phyloP scores from a whole-genome alignment of 2,329 filamentous ascomycete species.

The Coniochaeta sp. region DNA sequence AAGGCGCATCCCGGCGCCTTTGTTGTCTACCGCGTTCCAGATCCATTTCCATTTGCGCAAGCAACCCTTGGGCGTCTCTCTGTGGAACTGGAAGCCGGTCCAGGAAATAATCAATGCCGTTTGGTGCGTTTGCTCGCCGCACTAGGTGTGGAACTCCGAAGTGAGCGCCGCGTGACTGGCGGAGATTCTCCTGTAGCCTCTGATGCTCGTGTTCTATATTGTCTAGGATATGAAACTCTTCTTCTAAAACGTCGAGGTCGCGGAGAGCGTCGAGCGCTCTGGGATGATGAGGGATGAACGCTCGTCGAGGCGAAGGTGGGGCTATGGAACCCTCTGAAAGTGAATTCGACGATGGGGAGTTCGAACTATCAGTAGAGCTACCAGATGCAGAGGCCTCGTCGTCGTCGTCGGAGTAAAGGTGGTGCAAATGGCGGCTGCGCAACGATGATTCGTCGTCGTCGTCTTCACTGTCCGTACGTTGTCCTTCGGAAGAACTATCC shows the following conservation, averaged over 20 bases:
- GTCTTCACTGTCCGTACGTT: slow-evolving; percentile 1
- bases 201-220: not conserved
- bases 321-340: not conserved
- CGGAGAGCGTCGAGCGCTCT: not conserved
- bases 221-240: not conserved
- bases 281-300: not conserved
- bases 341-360: not conserved
- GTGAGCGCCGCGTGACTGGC: not conserved
- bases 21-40: not conserved
- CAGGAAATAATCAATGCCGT: not conserved
- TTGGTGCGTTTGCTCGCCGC: not conserved
- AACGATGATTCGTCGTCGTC: not conserved
- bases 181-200: not conserved
- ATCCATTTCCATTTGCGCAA: slow-evolving; percentile 1
- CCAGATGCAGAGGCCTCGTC: not conserved
- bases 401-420: not conserved
- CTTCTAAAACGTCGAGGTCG: not conserved
- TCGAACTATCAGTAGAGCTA: not conserved
- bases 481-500: not conserved
- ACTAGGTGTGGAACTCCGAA: not conserved
- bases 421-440: not conserved
- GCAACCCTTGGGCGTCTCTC: not conserved
- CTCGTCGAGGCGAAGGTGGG: not conserved
- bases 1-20: not conserved
- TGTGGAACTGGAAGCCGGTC: not conserved